Conservation (phyloP, 2,329 filamentous ascomycete genomes). For the Penicillium sp. region DNA sequence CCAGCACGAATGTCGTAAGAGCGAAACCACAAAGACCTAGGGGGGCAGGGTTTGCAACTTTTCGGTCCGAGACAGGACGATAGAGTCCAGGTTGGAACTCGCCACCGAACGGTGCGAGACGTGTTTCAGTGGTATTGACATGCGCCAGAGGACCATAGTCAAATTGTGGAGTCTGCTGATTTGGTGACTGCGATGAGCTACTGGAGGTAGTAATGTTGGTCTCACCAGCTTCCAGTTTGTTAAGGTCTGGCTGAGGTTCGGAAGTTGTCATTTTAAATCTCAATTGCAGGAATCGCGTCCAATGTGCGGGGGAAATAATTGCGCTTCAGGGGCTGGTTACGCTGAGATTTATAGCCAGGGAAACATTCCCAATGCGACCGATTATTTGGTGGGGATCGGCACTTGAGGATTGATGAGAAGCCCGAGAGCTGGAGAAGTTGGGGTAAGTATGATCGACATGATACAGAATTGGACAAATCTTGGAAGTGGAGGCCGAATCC, state of each 20-base stretch:
- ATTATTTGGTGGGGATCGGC: neutral
- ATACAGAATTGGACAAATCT: neutral
- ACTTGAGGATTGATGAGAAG: neutral
- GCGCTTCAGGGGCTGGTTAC: neutral
- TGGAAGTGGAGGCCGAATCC: neutral
- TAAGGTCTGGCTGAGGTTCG: neutral
- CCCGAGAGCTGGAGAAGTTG: neutral
- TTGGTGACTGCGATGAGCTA: neutral
- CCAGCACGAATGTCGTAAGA: conserved; percentile 73
- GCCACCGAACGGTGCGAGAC: conserved; percentile 61
- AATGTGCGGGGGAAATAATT: neutral
- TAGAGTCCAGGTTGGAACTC: conserved; percentile 66
- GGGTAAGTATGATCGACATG: conserved; percentile 1
- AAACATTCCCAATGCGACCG: neutral
- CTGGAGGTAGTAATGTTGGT: neutral
- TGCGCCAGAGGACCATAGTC: conserved; percentile 46
- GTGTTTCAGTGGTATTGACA: conserved; percentile 35
- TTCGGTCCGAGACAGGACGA: conserved; percentile 59
- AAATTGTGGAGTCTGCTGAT: neutral
- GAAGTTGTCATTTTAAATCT: neutral
- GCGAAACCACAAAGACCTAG: conserved; percentile 72
- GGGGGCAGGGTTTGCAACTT: conserved; percentile 72
- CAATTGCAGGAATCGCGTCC: neutral
- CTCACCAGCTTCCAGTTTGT: conserved; percentile 5
- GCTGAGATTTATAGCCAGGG: neutral